Percentiles rank a stretch among this genome's conserved stretches.
Conservation (phyloP, 345 rosid species). For the Lepidium sativum region DNA sequence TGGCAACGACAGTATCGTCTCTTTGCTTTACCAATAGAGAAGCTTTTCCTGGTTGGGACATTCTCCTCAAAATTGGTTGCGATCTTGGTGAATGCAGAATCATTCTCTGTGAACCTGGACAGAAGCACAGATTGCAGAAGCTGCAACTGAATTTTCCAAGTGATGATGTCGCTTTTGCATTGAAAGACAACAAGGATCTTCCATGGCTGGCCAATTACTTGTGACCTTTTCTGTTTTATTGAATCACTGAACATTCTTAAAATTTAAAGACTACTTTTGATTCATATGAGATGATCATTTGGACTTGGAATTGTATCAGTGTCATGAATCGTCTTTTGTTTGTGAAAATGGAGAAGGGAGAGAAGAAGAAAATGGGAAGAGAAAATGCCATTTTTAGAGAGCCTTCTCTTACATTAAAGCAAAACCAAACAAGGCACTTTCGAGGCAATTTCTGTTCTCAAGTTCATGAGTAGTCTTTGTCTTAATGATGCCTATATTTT, state of each 20-base stretch:
- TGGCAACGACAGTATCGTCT: constrained; percentile 57
- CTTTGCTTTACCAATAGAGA: constrained; percentile 72
- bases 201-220: constrained; percentile 83
- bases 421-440: neutral
- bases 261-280: constrained; percentile 11
- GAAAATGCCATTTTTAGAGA: constrained; percentile 15
- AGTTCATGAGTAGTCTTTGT: neutral
- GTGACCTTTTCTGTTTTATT: constrained; percentile 24
- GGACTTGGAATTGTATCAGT: neutral
- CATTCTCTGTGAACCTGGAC: constrained; percentile 75
- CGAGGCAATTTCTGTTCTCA: neutral
- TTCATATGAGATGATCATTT: neutral
- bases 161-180: constrained; percentile 87
- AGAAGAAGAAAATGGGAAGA: constrained; percentile 21
- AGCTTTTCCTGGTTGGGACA: constrained; percentile 92
- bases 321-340: constrained; percentile 3
- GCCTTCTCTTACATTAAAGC: constrained; percentile 7
- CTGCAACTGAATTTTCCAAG: constrained; percentile 95
- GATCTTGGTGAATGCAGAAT: constrained; percentile 88
- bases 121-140: constrained; percentile 76
- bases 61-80: constrained; percentile 71
- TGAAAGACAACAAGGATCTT: constrained; percentile 68
- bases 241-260: constrained; percentile 4
- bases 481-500: neutral
- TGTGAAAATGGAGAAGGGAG: constrained; percentile 17